phyloP scores from a whole-genome alignment of 2,329 filamentous ascomycete genomes.

The Helicocarpus griseus region DNA sequence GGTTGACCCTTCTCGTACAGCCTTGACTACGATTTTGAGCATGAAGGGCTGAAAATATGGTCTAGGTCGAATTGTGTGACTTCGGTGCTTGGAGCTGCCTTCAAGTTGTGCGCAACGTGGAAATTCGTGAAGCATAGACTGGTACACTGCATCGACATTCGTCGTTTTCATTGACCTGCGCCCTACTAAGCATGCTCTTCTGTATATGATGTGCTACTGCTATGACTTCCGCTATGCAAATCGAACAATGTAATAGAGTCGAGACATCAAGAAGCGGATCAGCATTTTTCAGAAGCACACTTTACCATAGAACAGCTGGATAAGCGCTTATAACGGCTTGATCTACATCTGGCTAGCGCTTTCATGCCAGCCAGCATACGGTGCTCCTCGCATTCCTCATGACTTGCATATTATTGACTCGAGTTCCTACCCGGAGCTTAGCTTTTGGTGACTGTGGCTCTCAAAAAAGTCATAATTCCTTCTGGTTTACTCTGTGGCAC shows the following conservation, averaged over 20 bases:
- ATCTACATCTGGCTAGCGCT: not conserved
- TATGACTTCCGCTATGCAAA: not conserved
- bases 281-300: not conserved
- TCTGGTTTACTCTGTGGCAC: not conserved
- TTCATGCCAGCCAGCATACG: not conserved
- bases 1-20: not conserved
- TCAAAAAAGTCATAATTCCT: not conserved
- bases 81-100: not conserved
- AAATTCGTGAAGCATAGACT: not conserved
- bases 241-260: not conserved
- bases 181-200: not conserved
- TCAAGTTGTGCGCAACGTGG: not conserved
- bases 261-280: not conserved
- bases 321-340: not conserved
- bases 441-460: not conserved
- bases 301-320: not conserved
- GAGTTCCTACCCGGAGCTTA: not conserved
- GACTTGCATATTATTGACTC: not conserved
- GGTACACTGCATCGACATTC: not conserved
- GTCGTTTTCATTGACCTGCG: not conserved
- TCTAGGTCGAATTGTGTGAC: not conserved
- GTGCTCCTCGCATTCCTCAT: not conserved
- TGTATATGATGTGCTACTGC: not conserved
- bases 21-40: not conserved
- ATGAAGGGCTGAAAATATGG: not conserved